Base-by-base conservation (phyloP, 179 eudicot species). In the Drosera spatulata region DNA sequence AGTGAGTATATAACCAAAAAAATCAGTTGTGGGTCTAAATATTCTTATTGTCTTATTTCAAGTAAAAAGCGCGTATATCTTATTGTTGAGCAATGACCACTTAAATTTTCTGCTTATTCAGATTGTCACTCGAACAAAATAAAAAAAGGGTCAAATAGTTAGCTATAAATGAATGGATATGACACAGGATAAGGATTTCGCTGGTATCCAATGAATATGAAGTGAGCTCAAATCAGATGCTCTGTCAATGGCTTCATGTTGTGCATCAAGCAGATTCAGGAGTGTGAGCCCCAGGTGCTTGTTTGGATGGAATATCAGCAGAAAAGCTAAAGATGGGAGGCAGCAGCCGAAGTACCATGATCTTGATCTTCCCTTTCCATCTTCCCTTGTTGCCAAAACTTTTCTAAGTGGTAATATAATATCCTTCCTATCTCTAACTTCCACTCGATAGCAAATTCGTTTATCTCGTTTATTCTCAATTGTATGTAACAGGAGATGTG, bases 361-460 rank as follows among this genome's bases (percentile, higher is more conserved):
- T 62, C 59, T 80, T 69, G 82, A 84, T 67, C 90, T 82, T 70
- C 96, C 98, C 38, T 91, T 91, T 62, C 76, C 95, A n/a, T 77
- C 82, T 82, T 88, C 96, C 66, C 66, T 91, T 11, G 75, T 88
- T 57, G 53, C 77, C 68, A 85, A 85, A 60, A 91, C 98, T 39
- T 91, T 91, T 76, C 67, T 91, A 40, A 69, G 58, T 44, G 97
- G 97, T 87, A 82, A n/a, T n/a, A 54, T 50, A 33, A n/a, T 60
- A 55, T 69, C 61, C 66, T 40, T 40, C 50, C 61, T 53, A 41
- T 46, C 5, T 11, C 42, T 48, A 53, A 53, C 45, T 59, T 48
- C 47, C 38, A n/a, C 10, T 39, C 40, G 39, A 10, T 4, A 14
- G 3, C 6, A 3, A 41, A 56, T 39, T 13, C 8, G 8, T 6